These are phyloP conservation scores for Setaria viridis DNA, from an alignment of 202 grass and related monocot genomes.

Conservation along the genomic window DNA sequence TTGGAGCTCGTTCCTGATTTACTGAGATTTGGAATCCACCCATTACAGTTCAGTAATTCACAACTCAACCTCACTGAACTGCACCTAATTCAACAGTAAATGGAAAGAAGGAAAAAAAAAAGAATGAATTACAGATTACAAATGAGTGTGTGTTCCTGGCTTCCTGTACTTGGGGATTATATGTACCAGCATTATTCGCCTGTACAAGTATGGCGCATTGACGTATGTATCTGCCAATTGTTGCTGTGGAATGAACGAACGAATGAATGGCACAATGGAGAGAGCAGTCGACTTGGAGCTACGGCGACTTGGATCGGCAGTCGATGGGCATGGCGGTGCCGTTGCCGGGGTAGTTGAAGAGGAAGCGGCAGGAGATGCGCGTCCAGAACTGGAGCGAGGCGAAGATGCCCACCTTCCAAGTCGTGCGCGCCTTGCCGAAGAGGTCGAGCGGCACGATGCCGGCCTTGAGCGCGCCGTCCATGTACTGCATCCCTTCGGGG, in stretches of 20 bases:
- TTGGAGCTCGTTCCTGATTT: neutral
- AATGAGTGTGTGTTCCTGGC: neutral
- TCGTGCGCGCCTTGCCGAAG: conserved; percentile 68
- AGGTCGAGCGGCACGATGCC: conserved; percentile 67
- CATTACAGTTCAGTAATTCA: too few relatives aligned
- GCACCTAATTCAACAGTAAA: conserved; percentile 6
- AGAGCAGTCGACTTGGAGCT: neutral
- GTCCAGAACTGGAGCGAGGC: conserved; percentile 77
- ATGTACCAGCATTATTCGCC: conserved; percentile 17
- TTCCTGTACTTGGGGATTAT: neutral
- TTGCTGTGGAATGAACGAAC: neutral
- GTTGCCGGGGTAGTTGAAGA: conserved; percentile 63
- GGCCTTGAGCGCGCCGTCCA: conserved; percentile 54
- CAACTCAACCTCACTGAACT: neutral
- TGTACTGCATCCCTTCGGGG: conserved; percentile 48
- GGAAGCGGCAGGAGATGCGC: conserved; percentile 58
- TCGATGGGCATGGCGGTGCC: conserved; percentile 60
- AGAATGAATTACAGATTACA: conserved; percentile 35
- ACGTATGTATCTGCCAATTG: neutral
- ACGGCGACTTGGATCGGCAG: conserved; percentile 67
- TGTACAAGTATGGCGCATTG: conserved; percentile 34
- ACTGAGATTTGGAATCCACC: too few relatives aligned
- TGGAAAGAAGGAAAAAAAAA: neutral
- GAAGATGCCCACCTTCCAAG: conserved; percentile 77
- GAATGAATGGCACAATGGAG: neutral